These are phyloP conservation scores for Mycena pura DNA, from an alignment of 768 basidiomycete species.

Conservation along the genomic window DNA sequence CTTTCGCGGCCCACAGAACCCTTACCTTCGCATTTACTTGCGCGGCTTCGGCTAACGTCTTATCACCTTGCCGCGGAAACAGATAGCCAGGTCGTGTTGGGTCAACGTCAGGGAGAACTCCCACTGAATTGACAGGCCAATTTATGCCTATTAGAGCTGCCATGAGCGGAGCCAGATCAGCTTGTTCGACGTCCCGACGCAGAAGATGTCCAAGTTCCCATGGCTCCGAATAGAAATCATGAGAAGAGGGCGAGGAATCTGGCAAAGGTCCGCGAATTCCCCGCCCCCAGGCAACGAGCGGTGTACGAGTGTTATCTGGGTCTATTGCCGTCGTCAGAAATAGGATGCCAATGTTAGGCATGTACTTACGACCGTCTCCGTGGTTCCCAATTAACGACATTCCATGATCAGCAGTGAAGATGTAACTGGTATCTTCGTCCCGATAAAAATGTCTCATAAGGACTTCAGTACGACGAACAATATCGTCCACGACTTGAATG, in stretches of 20 bases:
- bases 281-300: conserved; percentile 82
- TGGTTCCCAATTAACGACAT: conserved; percentile 91
- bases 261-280: conserved; percentile 76
- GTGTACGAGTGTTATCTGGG: conserved; percentile 88
- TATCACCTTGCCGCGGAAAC: conserved; percentile 50
- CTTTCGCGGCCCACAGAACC: background rate
- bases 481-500: conserved; percentile 77
- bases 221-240: conserved; percentile 71
- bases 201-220: conserved; percentile 67
- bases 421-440: conserved; percentile 72
- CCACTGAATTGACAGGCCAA: conserved; percentile 86
- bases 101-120: conserved; percentile 80
- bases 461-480: conserved; percentile 70
- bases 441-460: conserved; percentile 69
- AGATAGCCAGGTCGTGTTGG: conserved; percentile 66
- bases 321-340: conserved; percentile 50
- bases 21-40: conserved; percentile 70
- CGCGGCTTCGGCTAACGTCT: conserved; percentile 57
- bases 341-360: conserved; percentile 2
- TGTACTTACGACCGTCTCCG: conserved; percentile 76
- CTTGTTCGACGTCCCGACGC: conserved; percentile 82
- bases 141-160: conserved; percentile 71
- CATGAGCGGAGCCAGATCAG: conserved; percentile 83
- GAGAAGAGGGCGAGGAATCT: conserved; percentile 62
- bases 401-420: conserved; percentile 91